Evolutionary conservation across 495 filamentous ascomycete genomes (phyloP), one percentile per base, ranked within the genome.

Genomic region (Acidiella bohemica): DNA sequence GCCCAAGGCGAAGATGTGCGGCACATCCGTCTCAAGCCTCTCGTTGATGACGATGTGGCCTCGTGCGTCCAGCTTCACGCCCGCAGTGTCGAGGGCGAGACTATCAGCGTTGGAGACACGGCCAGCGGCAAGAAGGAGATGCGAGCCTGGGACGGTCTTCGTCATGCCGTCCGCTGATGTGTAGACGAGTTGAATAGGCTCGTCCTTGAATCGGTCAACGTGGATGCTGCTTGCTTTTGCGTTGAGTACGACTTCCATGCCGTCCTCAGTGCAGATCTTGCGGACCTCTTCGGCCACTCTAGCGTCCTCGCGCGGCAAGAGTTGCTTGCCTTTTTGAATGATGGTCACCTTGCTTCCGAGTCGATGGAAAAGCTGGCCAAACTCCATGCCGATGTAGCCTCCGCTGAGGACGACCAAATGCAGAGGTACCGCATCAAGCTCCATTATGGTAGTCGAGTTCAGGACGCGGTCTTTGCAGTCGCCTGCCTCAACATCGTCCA

Each of bases 121-220:
- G 25, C 67, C 68, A 9, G 62, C 47, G 17, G 67, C 68, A 22
- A 63, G 57, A 29, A 73, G 59, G 26, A 73, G 37, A 49, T 71
- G 67, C 3, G 59, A 58, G 14, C 58, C 64, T 2, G 19, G 24
- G 20, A 71, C 33, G 4, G 39, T 48, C n/a, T 21, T 17, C 19
- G 10, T 20, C 19, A 17, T 29, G 14, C 19, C 14, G 16, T 11
- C 24, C 20, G 27, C 20, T 9, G 6, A 19, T 4, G 29, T 5
- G 16, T 4, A n/a, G 25, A 17, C 32, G 31, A 23, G 24, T 14
- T 43, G 20, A 8, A 32, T 23, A 20, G 16, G 13, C 2, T 32
- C 29, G 10, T 51, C 44, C 12, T 44, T 31, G n/a, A n/a, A n/a
- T n/a, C n/a, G n/a, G n/a, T n/a, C n/a, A n/a, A n/a, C n/a, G n/a